Evolutionary conservation across 495 filamentous ascomycete species (phyloP), one percentile per base, ranked within the genome.

Genomic region (Lasiosphaeria miniovina): DNA sequence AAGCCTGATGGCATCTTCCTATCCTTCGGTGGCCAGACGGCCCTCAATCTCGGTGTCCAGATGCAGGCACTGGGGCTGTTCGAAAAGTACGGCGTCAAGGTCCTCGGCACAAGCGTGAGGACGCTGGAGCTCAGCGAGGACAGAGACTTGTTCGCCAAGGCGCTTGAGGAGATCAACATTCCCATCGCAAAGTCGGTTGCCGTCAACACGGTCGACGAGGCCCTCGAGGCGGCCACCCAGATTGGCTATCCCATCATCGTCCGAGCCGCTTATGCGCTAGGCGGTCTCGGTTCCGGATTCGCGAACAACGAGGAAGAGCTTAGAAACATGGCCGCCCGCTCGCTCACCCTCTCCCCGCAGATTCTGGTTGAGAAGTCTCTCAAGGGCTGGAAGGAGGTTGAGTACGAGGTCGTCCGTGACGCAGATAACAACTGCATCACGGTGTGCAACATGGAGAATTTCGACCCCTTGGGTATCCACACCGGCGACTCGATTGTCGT

Each of bases 391-490:
- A 98, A 98, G 77, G 93, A 98, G 75, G 89, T 96, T 56, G 93
- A 98, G 73, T 98, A 98, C 70, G 93, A 98, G 73, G 93, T 98
- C 38, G 93, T 98, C 41, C 86, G 93, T 58, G 93, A 98, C 74
- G 89, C 88, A 49, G 82, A 86, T 65, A 94, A 97, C 81, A 98
- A 98, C 79, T 97, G 94, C 74, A 97, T 98, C 65, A 98, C 93
- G 15, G 93, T 98, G 49, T 98, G 93, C 81, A 98, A 98, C 79
- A 98, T 98, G 93, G 93, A 98, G 79, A 98, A 98, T 77, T 98
- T 98, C 70, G 93, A 98, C 70, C 93, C 93, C 41, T 82, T 98
- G 38, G 93, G 93, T 69, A 93, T 96, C 55, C 93, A 98, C 71
- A 98, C 93, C 43, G 93, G 93, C 71, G 93, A 98, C 78, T 96